phyloP scores from a whole-genome alignment of 805 yeast genomes.

The Candida bentonensis region DNA sequence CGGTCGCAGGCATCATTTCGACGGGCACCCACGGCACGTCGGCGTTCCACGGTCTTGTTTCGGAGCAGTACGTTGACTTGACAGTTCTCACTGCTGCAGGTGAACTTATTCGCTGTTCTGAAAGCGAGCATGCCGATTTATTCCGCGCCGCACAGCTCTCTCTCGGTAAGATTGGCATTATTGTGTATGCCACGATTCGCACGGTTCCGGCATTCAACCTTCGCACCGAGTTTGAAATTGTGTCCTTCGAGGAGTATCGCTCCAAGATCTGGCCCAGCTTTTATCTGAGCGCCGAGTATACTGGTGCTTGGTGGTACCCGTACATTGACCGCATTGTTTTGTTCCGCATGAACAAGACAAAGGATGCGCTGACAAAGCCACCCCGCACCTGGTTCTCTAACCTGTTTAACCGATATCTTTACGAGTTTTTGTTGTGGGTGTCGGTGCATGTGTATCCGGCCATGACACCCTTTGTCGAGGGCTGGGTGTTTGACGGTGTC shows the following conservation, averaged over 20 bases:
- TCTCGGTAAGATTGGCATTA: slow-evolving; percentile 83
- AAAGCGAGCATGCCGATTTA: slow-evolving; percentile 44
- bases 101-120: slow-evolving; percentile 50
- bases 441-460: slow-evolving; percentile 61
- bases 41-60: slow-evolving; percentile 79
- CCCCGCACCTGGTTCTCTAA: slow-evolving; percentile 80
- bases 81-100: slow-evolving; percentile 68
- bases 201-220: slow-evolving; percentile 74
- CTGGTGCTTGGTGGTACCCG: slow-evolving; percentile 97
- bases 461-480: slow-evolving; percentile 73
- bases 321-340: slow-evolving; percentile 72
- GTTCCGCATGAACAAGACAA: slow-evolving; percentile 80
- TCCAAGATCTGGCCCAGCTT: slow-evolving; percentile 52
- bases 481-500: slow-evolving; percentile 45
- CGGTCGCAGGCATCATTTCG: slow-evolving; percentile 88
- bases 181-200: slow-evolving; percentile 73
- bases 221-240: slow-evolving; percentile 67
- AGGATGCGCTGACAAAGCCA: slow-evolving; percentile 47
- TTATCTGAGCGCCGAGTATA: slow-evolving; percentile 84
- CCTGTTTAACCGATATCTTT: slow-evolving; percentile 58
- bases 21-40: slow-evolving; percentile 97
- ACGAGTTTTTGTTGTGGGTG: slow-evolving; percentile 66
- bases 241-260: slow-evolving; percentile 60
- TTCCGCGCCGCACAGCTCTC: slow-evolving; percentile 77
- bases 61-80: slow-evolving; percentile 73